phyloP scores from a whole-genome alignment of 2,329 filamentous ascomycete genomes.

The Penicillium sp. region DNA sequence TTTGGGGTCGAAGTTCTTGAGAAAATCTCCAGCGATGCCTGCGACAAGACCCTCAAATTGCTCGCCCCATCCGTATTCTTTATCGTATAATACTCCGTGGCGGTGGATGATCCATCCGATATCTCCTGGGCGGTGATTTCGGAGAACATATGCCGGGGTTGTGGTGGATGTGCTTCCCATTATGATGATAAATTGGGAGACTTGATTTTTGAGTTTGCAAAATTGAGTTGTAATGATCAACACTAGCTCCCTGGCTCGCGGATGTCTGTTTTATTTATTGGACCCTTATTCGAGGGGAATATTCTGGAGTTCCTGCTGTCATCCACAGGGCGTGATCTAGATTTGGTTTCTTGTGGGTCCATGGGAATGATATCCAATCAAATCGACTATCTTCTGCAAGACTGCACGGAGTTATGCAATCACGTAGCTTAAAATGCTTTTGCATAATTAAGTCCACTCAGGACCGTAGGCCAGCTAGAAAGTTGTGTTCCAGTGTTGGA shows the following conservation, averaged over 20 bases:
- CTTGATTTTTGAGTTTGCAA: neutral
- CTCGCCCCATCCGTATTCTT: slow-evolving; percentile 23
- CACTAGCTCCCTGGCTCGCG: neutral
- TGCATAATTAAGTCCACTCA: neutral
- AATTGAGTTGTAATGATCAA: neutral
- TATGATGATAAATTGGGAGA: neutral
- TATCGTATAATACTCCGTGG: slow-evolving; percentile 21
- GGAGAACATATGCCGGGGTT: slow-evolving; percentile 5
- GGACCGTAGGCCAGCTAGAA: neutral
- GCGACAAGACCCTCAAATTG: slow-evolving; percentile 22
- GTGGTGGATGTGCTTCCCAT: neutral
- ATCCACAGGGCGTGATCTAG: neutral
- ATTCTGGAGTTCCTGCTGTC: neutral
- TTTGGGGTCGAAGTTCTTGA: slow-evolving; percentile 18
- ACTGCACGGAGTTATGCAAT: neutral
- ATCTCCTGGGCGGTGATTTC: slow-evolving; percentile 22
- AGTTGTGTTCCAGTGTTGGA: neutral
- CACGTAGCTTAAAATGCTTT: neutral
- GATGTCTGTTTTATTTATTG: neutral
- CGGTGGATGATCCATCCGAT: slow-evolving; percentile 26
- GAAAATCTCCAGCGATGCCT: slow-evolving; percentile 21
- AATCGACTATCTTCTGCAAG: neutral
- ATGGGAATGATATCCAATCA: neutral
- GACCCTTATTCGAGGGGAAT: neutral
- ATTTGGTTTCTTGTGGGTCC: neutral